Evolutionary conservation across 768 basidiomycete genomes (phyloP).

Genomic region (Lactarius tabidus): DNA sequence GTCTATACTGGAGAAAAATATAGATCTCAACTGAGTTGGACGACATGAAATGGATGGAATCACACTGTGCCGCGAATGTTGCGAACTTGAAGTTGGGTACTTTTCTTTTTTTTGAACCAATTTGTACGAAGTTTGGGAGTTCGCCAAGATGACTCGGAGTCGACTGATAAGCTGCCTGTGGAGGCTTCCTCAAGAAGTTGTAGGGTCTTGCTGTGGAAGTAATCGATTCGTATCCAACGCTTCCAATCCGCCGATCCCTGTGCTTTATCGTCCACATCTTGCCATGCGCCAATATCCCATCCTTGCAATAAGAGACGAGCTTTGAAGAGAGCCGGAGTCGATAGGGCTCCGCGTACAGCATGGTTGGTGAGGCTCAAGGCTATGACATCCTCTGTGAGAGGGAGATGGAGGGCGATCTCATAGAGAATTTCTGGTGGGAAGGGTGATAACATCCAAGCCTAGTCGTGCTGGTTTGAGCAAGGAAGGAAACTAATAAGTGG

Average conservation of each 20-base stretch:
- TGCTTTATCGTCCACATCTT: neutral
- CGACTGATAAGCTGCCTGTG: neutral
- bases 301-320: neutral
- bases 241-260: neutral
- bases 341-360: neutral
- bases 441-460: neutral
- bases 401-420: constrained; percentile 14
- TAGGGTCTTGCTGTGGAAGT: neutral
- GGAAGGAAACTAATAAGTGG: no score
- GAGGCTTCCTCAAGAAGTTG: constrained; percentile 12
- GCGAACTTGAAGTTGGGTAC: no score
- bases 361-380: neutral
- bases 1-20: neutral
- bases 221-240: constrained; percentile 12
- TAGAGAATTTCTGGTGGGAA: constrained; percentile 6
- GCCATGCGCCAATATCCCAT: constrained; percentile 13
- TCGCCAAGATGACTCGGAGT: neutral
- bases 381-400: constrained; percentile 5
- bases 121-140: neutral
- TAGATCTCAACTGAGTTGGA: neutral
- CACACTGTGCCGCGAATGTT: neutral
- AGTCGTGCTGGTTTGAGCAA: no score
- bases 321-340: constrained; percentile 11
- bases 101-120: no score
- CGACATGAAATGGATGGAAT: neutral